Base-by-base conservation (phyloP, 768 basidiomycete genomes). In the Lactarius deliciosus region DNA sequence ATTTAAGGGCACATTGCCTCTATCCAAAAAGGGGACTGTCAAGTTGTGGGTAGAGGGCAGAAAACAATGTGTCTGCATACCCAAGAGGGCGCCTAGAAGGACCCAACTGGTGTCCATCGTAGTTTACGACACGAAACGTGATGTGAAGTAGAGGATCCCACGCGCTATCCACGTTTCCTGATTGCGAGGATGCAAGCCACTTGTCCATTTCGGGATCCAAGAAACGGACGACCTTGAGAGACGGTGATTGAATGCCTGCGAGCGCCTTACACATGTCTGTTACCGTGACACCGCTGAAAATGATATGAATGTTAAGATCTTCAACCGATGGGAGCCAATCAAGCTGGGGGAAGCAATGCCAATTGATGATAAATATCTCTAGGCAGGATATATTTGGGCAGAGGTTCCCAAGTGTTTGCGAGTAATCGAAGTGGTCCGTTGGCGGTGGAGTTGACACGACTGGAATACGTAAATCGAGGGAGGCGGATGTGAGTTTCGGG, bases 301-400 rank as follows among this genome's bases (percentile, higher is more conserved):
- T 28, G 53, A 56, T 7, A 25, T 50, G 32, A 20, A 68, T 40
- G 53, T 58, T 43, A 5, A 68, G 53, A 40, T 47, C 28, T 22
- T 64, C 62, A 5, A 68, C 13, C 0, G 63, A 43, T 32, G 66
- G 63, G n/a, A 47, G 34, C 10, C 18, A 22, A 7, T 64, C 63
- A 15, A 43, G 32, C 22, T 15, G 30, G 34, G 66, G 54, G 13
- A 68, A 64, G 34, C 13, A 30, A 18, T 15, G 2, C 66, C 66
- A 68, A n/a, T n/a, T 25, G 15, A 18, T 43, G 43, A 68, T 36
- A 28, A 55, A 40, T 18, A 68, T 50, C 20, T 68, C 66, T 16
- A 68, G 66, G 41, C 32, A 30, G 25, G 63, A 55, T 15, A 68
- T 62, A 43, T 56, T 60, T 7, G 40, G 66, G 53, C 66, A 68